A percentile compares a stretch with the other conserved stretches of the same genome.
Evolutionary conservation across 192 early-diverging fungal genomes (phyloP).

Genomic region (Ambispora gerdemannii): DNA sequence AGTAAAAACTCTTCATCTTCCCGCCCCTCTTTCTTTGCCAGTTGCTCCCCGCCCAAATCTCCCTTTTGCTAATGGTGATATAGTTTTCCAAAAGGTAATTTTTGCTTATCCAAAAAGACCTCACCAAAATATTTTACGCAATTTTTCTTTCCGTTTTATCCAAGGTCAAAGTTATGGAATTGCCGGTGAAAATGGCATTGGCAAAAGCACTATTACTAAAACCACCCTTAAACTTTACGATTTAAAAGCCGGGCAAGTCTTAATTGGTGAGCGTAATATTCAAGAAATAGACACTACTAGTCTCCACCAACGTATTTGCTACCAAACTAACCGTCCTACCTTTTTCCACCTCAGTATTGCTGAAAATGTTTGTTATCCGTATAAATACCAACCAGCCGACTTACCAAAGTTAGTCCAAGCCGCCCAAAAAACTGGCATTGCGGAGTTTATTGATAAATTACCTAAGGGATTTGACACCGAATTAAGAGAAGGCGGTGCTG

Average conservation of each 20-base stretch:
- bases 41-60: too few relatives aligned
- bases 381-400: not conserved
- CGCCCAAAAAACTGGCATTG: constrained; percentile 9
- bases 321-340: constrained; percentile 5
- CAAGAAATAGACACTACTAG: constrained; percentile 3
- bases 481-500: constrained; percentile 4
- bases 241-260: not conserved
- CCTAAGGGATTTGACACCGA: not conserved
- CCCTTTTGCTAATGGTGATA: too few relatives aligned
- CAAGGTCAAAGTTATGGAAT: too few relatives aligned
- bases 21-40: too few relatives aligned
- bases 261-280: constrained; percentile 20
- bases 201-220: too few relatives aligned
- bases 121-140: too few relatives aligned
- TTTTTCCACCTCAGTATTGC: constrained; percentile 11
- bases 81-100: too few relatives aligned
- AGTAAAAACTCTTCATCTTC: too few relatives aligned
- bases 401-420: not conserved
- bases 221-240: too few relatives aligned
- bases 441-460: not conserved
- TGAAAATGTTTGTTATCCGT: constrained; percentile 8
- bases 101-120: too few relatives aligned
- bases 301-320: not conserved
- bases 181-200: too few relatives aligned
- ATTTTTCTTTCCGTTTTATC: too few relatives aligned